Base-by-base conservation (phyloP, 2,329 filamentous ascomycete genomes). In the Neophaeococcomyces aloes region DNA sequence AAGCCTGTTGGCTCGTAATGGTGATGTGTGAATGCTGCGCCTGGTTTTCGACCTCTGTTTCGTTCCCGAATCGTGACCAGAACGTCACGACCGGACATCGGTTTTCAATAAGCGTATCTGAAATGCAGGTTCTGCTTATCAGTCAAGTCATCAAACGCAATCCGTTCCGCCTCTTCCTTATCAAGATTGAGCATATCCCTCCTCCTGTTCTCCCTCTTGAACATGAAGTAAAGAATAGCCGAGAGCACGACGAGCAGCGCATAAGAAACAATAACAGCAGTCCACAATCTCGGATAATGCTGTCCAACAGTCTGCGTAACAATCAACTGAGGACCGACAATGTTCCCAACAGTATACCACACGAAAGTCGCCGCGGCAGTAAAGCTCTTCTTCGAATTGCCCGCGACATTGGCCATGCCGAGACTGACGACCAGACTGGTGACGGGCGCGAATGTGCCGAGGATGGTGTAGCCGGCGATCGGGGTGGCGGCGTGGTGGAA, bases 371-470 rank as follows among this genome's bases (percentile, higher is more conserved):
- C 78, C 0, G 79, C 78, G 0, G 82, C 79, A 70, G 83, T 85
- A 54, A 82, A 79, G 50, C 78, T 82, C 67, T 86, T 86, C 65
- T 87, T 87, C 0, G 82, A 86, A 18, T 82, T 74, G 0, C 83
- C 83, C 0, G 82, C 81, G 0, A 86, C 80, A 51, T 87, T 87
- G 8, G 75, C 74, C 68, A 75, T 75, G 0, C 72, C 74, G 2
- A 77, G 56, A 0, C 67, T 68, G 32, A 78, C 75, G 2, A 72
- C 70, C n/a, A 76, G 64, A 33, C 75, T 79, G 1, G 83, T 81
- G 0, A 83, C 80, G 0, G 75, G 78, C 0, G 81, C 81, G 50
- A 86, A 86, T 51, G 80, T 83, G 0, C 82, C 82, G 2, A 80
- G 81, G 29, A 87, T 71, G 0, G 78, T 76, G 58, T 86, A 87